Evolutionary conservation across 139 green algal genomes (phyloP).

Genomic region (Chlamydomonas asymmetrica): DNA sequence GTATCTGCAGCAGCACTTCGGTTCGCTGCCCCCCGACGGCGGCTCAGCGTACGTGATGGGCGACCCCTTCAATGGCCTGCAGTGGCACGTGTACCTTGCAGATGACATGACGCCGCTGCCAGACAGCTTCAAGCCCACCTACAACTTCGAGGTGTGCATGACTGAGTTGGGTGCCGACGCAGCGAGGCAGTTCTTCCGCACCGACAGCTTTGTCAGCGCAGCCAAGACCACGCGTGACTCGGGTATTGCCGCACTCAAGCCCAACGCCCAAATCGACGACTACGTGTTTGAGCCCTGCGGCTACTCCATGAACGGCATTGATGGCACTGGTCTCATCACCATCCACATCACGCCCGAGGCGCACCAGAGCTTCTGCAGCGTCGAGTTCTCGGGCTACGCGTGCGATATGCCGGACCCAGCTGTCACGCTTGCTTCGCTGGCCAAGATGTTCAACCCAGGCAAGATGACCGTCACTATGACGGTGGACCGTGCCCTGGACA

Average conservation of each 20-base stretch:
- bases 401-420: constrained; percentile 33
- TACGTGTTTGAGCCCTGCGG: constrained; percentile 99
- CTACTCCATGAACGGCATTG: constrained; percentile 97
- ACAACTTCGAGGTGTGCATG: constrained; percentile 97
- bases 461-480: constrained; percentile 50
- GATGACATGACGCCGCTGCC: constrained; percentile 24
- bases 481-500: too few species aligned
- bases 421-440: constrained; percentile 35
- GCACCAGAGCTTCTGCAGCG: constrained; percentile 87
- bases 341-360: constrained; percentile 98
- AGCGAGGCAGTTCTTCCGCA: constrained; percentile 76
- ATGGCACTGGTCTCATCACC: constrained; percentile 79
- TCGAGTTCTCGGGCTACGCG: constrained; percentile 85
- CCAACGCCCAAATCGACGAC: constrained; percentile 86
- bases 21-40: constrained; percentile 57
- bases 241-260: constrained; percentile 79
- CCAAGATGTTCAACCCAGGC: constrained; percentile 58
- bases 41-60: constrained; percentile 84
- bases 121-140: constrained; percentile 36
- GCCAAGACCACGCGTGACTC: constrained; percentile 59
- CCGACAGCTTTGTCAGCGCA: constrained; percentile 61
- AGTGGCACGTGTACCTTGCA: constrained; percentile 95
- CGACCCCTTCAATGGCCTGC: constrained; percentile 73
- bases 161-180: constrained; percentile 78
- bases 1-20: constrained; percentile 74